These are phyloP conservation scores for Helicostylum pulchrum DNA, from an alignment of 192 early-diverging fungal species.

Conservation along the genomic window DNA sequence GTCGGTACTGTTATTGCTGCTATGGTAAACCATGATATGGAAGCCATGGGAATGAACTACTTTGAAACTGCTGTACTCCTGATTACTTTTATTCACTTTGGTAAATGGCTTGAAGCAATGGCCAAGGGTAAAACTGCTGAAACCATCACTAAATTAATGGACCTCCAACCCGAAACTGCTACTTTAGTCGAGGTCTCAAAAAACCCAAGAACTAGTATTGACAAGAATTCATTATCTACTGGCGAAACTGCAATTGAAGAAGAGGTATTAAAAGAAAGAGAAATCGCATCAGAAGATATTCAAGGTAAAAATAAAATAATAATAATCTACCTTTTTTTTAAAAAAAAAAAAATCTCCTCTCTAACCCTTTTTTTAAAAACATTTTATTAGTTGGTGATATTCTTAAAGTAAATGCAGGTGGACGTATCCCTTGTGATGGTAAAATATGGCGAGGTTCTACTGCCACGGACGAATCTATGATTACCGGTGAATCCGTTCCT, in stretches of 20 bases:
- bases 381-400: constrained; percentile 63
- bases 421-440: constrained; percentile 74
- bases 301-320: constrained; percentile 46
- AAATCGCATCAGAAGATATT: constrained; percentile 47
- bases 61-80: constrained; percentile 79
- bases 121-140: constrained; percentile 78
- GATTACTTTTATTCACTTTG: constrained; percentile 78
- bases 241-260: constrained; percentile 14
- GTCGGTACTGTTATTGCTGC: constrained; percentile 49
- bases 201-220: constrained; percentile 15
- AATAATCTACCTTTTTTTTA: not conserved
- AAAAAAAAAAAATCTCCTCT: not conserved
- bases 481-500: constrained; percentile 79
- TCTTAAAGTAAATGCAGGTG: constrained; percentile 65
- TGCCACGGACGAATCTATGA: constrained; percentile 73
- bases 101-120: constrained; percentile 76
- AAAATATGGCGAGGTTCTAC: constrained; percentile 50
- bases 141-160: constrained; percentile 72
- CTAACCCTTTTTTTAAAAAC: not conserved
- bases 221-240: not conserved
- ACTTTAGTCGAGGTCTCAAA: constrained; percentile 45
- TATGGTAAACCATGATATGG: constrained; percentile 33
- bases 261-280: constrained; percentile 39
- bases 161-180: constrained; percentile 71
- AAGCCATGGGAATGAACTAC: constrained; percentile 46